Evolutionary conservation across 805 yeast species (phyloP).

Genomic region (Saccharomycopsis javanensis): DNA sequence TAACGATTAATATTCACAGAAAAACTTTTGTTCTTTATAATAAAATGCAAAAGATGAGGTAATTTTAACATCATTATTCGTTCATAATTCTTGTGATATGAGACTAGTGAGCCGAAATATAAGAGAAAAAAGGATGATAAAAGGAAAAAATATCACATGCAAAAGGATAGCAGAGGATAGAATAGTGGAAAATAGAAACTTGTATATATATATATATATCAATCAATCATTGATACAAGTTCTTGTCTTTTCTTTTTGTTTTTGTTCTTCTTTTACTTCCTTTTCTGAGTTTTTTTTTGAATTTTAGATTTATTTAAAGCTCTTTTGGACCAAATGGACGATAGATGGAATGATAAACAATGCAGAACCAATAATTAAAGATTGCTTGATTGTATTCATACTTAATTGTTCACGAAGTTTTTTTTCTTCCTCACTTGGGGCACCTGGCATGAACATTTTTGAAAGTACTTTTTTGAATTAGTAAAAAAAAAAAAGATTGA

Average conservation of each 20-base stretch:
- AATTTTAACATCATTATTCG: no score
- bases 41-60: no score
- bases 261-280: not conserved
- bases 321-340: conserved; percentile 16
- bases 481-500: no score
- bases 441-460: conserved; percentile 18
- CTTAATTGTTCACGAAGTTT: conserved; percentile 10
- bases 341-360: conserved; percentile 18
- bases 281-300: not conserved
- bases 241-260: no score
- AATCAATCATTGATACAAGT: no score
- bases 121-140: not conserved
- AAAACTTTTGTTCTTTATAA: no score
- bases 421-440: conserved; percentile 19
- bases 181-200: no score
- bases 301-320: conserved; percentile 2
- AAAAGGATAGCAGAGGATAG: not conserved
- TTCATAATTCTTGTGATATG: not conserved
- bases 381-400: conserved; percentile 11
- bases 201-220: no score
- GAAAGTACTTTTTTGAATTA: no score
- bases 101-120: not conserved
- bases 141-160: no score
- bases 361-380: conserved; percentile 16
- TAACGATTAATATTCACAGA: no score